Conservation (phyloP, 306 rosid genomes). For the Oxytropis ochrocephala region DNA sequence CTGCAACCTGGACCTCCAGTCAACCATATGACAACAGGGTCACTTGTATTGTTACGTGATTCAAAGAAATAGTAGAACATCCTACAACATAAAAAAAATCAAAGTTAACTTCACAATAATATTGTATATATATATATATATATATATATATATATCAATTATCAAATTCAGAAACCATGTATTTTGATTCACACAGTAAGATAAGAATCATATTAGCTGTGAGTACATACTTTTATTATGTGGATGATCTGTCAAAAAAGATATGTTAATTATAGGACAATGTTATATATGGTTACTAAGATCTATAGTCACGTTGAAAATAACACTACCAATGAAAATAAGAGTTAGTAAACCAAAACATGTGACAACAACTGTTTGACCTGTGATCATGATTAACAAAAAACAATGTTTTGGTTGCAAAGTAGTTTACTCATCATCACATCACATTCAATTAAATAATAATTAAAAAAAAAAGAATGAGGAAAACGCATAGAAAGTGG, state of each 20-base stretch:
- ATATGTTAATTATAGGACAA: neutral
- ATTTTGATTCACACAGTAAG: too few relatives aligned
- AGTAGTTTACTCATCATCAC: too few relatives aligned
- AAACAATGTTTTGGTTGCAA: too few relatives aligned
- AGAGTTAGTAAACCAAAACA: too few relatives aligned
- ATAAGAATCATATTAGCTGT: too few relatives aligned
- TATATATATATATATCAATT: too few relatives aligned
- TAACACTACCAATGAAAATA: neutral
- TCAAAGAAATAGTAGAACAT: conserved; percentile 89
- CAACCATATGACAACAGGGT: conserved; percentile 78
- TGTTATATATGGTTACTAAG: neutral
- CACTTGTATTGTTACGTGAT: conserved; percentile 49
- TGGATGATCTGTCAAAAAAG: neutral
- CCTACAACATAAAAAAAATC: conserved; percentile 27
- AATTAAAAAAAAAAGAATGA: too few relatives aligned
- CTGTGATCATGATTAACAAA: neutral
- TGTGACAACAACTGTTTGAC: neutral
- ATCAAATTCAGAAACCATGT: too few relatives aligned
- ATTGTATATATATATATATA: too few relatives aligned
- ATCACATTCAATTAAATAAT: too few relatives aligned
- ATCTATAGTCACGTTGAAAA: neutral
- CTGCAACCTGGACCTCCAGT: conserved; percentile 97
- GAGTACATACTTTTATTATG: neutral
- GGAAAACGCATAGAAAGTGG: too few relatives aligned
- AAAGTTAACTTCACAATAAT: too few relatives aligned